phyloP scores from a whole-genome alignment of 116 monocot genomes.

The Iris pallida region DNA sequence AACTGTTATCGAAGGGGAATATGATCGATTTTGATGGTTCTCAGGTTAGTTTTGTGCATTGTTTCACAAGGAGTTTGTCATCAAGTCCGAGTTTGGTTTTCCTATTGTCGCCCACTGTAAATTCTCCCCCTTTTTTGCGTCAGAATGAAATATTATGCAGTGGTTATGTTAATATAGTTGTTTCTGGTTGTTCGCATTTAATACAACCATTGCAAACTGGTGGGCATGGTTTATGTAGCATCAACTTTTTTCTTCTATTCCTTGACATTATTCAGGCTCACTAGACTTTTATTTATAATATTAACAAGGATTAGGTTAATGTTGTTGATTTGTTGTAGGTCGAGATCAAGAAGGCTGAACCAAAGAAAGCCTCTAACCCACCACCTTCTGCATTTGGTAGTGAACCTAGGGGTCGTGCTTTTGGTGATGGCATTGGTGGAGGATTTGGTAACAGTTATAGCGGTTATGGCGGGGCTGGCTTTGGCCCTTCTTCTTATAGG shows the following conservation, averaged over 20 bases:
- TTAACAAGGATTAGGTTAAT: slow-evolving; percentile 23
- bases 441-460: slow-evolving; percentile 48
- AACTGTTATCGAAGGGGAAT: slow-evolving; percentile 74
- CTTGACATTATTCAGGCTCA: not conserved
- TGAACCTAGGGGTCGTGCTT: slow-evolving; percentile 58
- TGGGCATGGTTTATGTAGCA: too few relatives aligned
- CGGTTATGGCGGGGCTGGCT: slow-evolving; percentile 46
- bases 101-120: too few relatives aligned
- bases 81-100: too few relatives aligned
- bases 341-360: slow-evolving; percentile 70
- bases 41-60: slow-evolving; percentile 49
- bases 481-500: slow-evolving; percentile 39
- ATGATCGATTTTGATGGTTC: slow-evolving; percentile 82
- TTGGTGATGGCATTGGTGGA: slow-evolving; percentile 53
- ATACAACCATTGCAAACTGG: too few relatives aligned
- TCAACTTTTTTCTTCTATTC: too few relatives aligned
- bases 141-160: not conserved
- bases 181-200: not conserved
- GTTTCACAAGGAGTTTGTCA: slow-evolving; percentile 5
- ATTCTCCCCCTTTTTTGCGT: not conserved
- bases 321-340: slow-evolving; percentile 50
- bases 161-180: not conserved
- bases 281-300: not conserved
- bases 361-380: slow-evolving; percentile 87
- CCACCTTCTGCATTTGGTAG: slow-evolving; percentile 56